phyloP scores from a whole-genome alignment of 2,329 filamentous ascomycete species.

The Stachybotrys echinatus region DNA sequence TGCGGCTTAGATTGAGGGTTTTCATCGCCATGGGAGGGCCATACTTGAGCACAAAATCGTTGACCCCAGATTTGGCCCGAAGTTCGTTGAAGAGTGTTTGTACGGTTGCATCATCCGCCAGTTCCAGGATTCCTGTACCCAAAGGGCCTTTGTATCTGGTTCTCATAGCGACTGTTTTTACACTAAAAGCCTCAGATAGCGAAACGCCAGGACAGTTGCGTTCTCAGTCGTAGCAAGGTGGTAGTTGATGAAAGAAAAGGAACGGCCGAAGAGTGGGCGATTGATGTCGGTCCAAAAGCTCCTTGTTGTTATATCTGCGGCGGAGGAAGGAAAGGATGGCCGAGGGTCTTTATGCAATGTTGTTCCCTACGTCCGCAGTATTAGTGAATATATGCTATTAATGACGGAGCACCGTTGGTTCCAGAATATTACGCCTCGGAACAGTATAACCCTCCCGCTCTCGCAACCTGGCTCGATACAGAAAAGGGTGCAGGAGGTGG shows the following conservation, averaged over 20 bases:
- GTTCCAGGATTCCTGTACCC: slow-evolving; percentile 64
- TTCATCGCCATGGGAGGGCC: slow-evolving; percentile 68
- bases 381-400: neutral
- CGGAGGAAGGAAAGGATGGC: no score
- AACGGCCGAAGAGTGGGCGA: no score
- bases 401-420: neutral
- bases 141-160: slow-evolving; percentile 70
- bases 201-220: no score
- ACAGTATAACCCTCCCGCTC: no score
- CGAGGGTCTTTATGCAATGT: neutral
- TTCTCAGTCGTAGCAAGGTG: neutral
- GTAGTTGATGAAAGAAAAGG: neutral
- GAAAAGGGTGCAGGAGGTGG: no score
- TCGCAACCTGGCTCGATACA: no score
- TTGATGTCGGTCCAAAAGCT: no score
- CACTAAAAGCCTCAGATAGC: neutral
- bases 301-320: no score
- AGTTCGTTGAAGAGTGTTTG: slow-evolving; percentile 56
- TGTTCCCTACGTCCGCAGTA: no score
- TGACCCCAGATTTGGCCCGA: slow-evolving; percentile 57
- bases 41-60: slow-evolving; percentile 71
- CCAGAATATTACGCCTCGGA: neutral
- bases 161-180: slow-evolving; percentile 48
- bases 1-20: slow-evolving; percentile 55
- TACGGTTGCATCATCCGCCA: slow-evolving; percentile 64